Percentiles rank a stretch among this genome's conserved stretches.
Conservation (phyloP, 2,329 filamentous ascomycete genomes). For the Cladorrhinum sp. region DNA sequence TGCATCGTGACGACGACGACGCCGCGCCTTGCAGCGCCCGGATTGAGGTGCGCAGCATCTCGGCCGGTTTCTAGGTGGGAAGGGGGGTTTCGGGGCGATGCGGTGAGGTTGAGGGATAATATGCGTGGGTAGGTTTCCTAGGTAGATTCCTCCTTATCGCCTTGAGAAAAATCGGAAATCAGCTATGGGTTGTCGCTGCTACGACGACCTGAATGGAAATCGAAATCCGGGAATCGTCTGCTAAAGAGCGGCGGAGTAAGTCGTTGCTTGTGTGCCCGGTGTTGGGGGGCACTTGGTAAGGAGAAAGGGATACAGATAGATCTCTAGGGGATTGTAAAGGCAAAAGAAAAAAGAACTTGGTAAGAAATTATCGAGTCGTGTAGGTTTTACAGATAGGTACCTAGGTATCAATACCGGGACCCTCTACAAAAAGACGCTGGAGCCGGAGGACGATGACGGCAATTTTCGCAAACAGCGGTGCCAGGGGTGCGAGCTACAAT, state of each 20-base stretch:
- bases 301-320: not conserved
- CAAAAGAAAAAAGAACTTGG: not conserved
- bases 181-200: not conserved
- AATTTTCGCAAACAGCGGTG: slow-evolving; percentile 22
- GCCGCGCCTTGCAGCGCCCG: slow-evolving; percentile 41
- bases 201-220: slow-evolving; percentile 8
- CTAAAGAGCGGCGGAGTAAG: slow-evolving; percentile 30
- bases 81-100: slow-evolving; percentile 4
- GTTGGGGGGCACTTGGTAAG: not conserved
- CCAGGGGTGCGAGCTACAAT: not conserved
- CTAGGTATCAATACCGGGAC: not conserved
- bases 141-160: too few relatives aligned
- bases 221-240: slow-evolving; percentile 12
- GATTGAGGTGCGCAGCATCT: slow-evolving; percentile 71
- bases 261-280: slow-evolving; percentile 10
- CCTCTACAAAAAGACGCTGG: slow-evolving; percentile 14
- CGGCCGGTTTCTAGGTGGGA: slow-evolving; percentile 33
- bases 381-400: not conserved
- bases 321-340: not conserved
- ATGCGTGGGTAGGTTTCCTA: not conserved
- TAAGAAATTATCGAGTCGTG: not conserved
- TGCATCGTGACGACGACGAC: slow-evolving; percentile 35
- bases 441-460: slow-evolving; percentile 26
- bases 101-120: slow-evolving; percentile 3
- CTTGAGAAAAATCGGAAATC: slow-evolving; percentile 13